A percentile compares a stretch with the other conserved stretches of the same genome.
phyloP scores from a whole-genome alignment of 2,329 filamentous ascomycete genomes.

The Dryadomyces quercivorus region DNA sequence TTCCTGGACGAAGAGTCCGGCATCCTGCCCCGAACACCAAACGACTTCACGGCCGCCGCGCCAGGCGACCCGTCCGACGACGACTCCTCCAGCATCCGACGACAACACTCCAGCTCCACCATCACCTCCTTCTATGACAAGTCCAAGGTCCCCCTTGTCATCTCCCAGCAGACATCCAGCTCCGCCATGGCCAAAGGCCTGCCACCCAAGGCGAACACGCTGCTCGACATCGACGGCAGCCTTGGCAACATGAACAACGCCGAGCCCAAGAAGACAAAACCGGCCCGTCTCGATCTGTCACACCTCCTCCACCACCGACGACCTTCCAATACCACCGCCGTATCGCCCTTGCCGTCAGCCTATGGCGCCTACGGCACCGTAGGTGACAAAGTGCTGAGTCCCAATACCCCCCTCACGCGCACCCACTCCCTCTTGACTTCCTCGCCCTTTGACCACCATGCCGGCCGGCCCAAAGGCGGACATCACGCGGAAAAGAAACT shows the following conservation, averaged over 20 bases:
- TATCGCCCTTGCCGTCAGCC: constrained; percentile 5
- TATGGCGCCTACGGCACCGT: not conserved
- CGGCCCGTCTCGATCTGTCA: constrained; percentile 36
- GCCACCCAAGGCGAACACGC: constrained; percentile 30
- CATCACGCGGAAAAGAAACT: constrained; percentile 17
- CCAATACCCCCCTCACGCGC: constrained; percentile 17
- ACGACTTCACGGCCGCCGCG: constrained; percentile 10
- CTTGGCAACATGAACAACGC: constrained; percentile 14
- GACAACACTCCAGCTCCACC: constrained; percentile 41
- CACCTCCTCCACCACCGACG: constrained; percentile 25
- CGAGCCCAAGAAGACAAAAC: constrained; percentile 29
- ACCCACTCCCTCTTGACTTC: constrained; percentile 32
- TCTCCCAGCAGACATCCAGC: constrained; percentile 46
- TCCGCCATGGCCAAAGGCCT: constrained; percentile 46
- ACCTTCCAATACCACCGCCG: constrained; percentile 19
- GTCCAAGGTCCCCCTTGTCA: constrained; percentile 39
- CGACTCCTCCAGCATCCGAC: constrained; percentile 31
- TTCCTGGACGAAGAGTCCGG: constrained; percentile 36
- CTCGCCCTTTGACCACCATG: constrained; percentile 15
- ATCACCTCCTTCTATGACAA: constrained; percentile 46
- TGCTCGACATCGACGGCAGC: constrained; percentile 31
- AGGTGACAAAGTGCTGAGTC: too few species aligned
- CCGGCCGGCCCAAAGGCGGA: constrained; percentile 14
- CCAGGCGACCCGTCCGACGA: constrained; percentile 18
- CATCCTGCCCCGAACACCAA: constrained; percentile 25